Percentiles rank a stretch among this genome's conserved stretches.
phyloP scores from a whole-genome alignment of 2,329 filamentous ascomycete genomes.

The Colletotrichum sojae region DNA sequence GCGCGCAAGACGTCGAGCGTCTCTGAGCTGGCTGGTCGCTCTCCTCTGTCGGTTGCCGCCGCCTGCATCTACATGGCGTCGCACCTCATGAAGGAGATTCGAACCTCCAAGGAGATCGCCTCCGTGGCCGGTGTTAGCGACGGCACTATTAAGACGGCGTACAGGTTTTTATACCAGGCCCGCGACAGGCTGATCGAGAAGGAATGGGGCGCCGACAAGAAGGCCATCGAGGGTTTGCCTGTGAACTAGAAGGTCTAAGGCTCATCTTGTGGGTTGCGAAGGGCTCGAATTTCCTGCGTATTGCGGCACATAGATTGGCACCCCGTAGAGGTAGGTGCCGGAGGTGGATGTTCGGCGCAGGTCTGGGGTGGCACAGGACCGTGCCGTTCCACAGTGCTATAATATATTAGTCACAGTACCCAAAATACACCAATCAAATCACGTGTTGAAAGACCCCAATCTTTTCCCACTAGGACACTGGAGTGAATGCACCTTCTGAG shows the following conservation, averaged over 20 bases:
- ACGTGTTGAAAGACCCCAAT: constrained; percentile 6
- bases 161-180: constrained; percentile 86
- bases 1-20: constrained; percentile 83
- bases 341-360: too few relatives aligned
- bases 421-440: constrained; percentile 8
- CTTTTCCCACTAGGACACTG: constrained; percentile 20
- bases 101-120: constrained; percentile 89
- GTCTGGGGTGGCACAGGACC: too few relatives aligned
- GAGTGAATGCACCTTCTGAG: neutral
- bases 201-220: constrained; percentile 80
- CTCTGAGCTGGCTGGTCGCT: constrained; percentile 89
- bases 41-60: constrained; percentile 92
- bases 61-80: constrained; percentile 98
- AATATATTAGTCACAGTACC: too few relatives aligned
- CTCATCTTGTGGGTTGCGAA: neutral
- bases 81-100: constrained; percentile 84
- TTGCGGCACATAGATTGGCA: neutral
- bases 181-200: constrained; percentile 81
- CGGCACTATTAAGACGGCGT: constrained; percentile 95
- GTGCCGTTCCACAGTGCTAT: too few relatives aligned
- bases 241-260: constrained; percentile 38
- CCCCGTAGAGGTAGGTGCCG: too few relatives aligned
- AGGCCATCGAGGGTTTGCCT: constrained; percentile 80
- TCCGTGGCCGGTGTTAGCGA: constrained; percentile 91
- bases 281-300: neutral